Evolutionary conservation across 495 filamentous ascomycete species (phyloP).

Genomic region (Neurospora sp.): DNA sequence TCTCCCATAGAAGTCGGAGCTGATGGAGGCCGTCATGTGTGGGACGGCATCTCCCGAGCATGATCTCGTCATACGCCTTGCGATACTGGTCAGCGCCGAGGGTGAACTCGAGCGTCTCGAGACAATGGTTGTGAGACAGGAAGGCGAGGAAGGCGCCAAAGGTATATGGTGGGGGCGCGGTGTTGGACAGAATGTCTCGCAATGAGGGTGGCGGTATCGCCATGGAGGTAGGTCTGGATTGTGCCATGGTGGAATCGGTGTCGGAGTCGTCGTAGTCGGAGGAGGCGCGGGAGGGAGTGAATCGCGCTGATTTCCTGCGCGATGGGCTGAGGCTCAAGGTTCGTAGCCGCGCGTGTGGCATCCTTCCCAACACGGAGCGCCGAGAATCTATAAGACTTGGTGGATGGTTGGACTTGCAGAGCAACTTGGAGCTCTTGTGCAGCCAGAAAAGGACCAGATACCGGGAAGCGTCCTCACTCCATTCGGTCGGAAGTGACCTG

Average conservation of each 20-base stretch:
- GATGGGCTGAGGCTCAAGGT: conserved; percentile 28
- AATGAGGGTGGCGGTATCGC: conserved; percentile 65
- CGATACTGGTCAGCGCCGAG: conserved; percentile 89
- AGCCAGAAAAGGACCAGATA: conserved; percentile 4
- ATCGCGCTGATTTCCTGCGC: conserved; percentile 27
- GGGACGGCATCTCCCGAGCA: conserved; percentile 7
- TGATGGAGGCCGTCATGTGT: conserved; percentile 2
- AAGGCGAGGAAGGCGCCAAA: conserved; percentile 94
- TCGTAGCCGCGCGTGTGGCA: conserved; percentile 34
- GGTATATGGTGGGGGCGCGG: conserved; percentile 83
- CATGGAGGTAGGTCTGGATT: conserved; percentile 36
- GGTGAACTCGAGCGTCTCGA: conserved; percentile 96
- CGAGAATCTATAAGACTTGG: not conserved
- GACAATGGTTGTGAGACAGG: conserved; percentile 92
- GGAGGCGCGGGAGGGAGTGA: conserved; percentile 24
- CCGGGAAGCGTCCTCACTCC: conserved; percentile 13
- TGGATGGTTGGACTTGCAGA: not conserved
- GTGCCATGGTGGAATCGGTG: conserved; percentile 34
- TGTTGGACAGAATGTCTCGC: conserved; percentile 78
- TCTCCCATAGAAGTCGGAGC: conserved; percentile 51
- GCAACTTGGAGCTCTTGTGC: conserved; percentile 7
- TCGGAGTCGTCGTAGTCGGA: conserved; percentile 33
- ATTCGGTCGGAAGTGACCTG: conserved; percentile 5
- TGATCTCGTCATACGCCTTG: conserved; percentile 55
- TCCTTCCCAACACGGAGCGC: conserved; percentile 23